Percentiles rank a stretch among this genome's conserved stretches.
These are phyloP conservation scores for Aspergillus quadricinctus DNA, from an alignment of 2,329 filamentous ascomycete genomes.

Conservation along the genomic window DNA sequence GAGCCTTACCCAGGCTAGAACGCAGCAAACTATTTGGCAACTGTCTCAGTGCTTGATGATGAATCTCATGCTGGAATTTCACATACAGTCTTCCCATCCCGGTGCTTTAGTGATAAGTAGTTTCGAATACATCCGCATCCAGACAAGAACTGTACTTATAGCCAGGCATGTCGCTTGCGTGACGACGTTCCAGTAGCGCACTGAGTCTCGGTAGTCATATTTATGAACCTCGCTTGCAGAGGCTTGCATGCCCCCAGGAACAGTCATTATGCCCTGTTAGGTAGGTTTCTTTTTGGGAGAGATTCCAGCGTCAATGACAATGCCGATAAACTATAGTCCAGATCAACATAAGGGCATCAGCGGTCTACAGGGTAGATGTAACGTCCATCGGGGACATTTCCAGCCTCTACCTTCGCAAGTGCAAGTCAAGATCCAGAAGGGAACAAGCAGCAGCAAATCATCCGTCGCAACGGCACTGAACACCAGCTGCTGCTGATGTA, in stretches of 20 bases:
- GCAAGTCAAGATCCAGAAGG: background rate
- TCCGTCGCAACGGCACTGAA: background rate
- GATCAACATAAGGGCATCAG: background rate
- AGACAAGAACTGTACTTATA: conserved; percentile 15
- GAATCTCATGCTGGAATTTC: background rate
- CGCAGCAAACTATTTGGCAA: conserved; percentile 11
- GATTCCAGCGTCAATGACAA: background rate
- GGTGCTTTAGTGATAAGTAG: conserved; percentile 20
- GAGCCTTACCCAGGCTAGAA: conserved; percentile 17
- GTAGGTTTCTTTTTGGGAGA: background rate
- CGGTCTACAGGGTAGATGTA: background rate
- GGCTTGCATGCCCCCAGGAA: background rate
- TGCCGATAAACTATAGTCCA: background rate
- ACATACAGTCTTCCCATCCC: conserved; percentile 21
- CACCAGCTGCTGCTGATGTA: background rate
- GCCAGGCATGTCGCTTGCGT: conserved; percentile 16
- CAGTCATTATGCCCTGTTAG: background rate
- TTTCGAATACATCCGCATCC: conserved; percentile 23
- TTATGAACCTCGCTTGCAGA: background rate
- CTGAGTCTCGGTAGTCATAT: conserved; percentile 9
- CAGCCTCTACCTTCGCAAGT: too few relatives aligned
- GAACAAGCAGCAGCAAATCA: background rate
- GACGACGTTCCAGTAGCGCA: conserved; percentile 14
- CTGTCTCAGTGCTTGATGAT: background rate
- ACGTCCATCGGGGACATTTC: background rate